Percentiles rank a stretch among this genome's conserved stretches.
Conservation (phyloP, 495 filamentous ascomycete genomes). For the Saxophila tyrrhenica region DNA sequence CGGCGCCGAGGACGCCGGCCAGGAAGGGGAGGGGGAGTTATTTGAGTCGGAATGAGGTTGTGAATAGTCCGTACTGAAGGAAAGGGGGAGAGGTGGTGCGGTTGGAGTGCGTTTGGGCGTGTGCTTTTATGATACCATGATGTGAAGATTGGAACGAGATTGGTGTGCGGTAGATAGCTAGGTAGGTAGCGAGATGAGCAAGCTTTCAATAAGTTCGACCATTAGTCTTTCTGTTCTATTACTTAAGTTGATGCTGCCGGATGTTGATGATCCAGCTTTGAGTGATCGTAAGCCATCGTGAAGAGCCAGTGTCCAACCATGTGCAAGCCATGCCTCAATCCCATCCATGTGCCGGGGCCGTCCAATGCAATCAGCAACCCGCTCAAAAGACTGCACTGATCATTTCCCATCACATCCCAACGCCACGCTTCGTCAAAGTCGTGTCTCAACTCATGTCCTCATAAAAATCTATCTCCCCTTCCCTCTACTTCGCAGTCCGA, state of each 20-base stretch:
- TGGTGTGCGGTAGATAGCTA: too few species aligned
- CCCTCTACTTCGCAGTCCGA: constrained; percentile 4
- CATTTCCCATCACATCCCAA: not conserved
- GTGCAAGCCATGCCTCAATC: too few species aligned
- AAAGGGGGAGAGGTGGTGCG: not conserved
- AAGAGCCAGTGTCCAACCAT: too few species aligned
- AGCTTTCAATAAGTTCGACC: too few species aligned
- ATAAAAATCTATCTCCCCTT: not conserved
- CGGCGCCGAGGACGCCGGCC: constrained; percentile 20
- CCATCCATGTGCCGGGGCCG: too few species aligned
- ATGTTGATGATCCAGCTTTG: too few species aligned
- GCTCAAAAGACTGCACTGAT: not conserved
- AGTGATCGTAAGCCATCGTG: too few species aligned
- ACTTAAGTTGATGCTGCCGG: too few species aligned
- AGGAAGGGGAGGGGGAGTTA: constrained; percentile 36
- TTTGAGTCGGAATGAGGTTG: constrained; percentile 63
- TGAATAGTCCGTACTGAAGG: constrained; percentile 68
- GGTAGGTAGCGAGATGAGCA: too few species aligned
- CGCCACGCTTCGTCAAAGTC: not conserved
- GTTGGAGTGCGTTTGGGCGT: not conserved
- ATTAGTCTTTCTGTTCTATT: too few species aligned
- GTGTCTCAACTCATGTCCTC: not conserved
- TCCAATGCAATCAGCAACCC: not conserved
- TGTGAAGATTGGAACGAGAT: too few species aligned
- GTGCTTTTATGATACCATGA: not conserved